Conservation (phyloP, 345 rosid genomes). For the Pseudoturritis turrita region DNA sequence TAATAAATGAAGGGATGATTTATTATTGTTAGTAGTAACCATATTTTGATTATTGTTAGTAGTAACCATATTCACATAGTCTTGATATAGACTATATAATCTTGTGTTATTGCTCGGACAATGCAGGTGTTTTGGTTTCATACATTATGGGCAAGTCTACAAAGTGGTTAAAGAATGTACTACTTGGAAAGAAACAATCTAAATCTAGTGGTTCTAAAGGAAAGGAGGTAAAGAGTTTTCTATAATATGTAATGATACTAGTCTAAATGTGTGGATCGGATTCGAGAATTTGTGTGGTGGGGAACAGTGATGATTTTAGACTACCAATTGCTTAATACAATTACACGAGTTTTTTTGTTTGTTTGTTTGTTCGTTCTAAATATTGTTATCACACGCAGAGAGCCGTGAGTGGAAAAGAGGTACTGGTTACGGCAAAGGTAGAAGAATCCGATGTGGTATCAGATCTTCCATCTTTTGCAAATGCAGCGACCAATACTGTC, state of each 20-base stretch:
- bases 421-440: constrained; percentile 49
- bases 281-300: neutral
- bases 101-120: constrained; percentile 22
- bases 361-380: neutral
- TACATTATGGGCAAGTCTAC: constrained; percentile 64
- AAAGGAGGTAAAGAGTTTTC: constrained; percentile 49
- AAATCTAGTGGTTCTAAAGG: constrained; percentile 53
- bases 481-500: constrained; percentile 17
- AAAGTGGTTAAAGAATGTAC: constrained; percentile 77
- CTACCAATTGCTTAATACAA: neutral
- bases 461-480: constrained; percentile 42
- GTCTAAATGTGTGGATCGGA: neutral
- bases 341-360: neutral
- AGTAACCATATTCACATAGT: neutral
- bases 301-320: neutral
- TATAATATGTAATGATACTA: neutral
- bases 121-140: constrained; percentile 19
- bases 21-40: neutral
- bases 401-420: constrained; percentile 44
- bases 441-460: constrained; percentile 45
- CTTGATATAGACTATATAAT: neutral
- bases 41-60: neutral
- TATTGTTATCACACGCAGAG: constrained; percentile 35
- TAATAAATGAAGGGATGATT: neutral
- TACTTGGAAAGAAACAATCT: constrained; percentile 79